phyloP scores from a whole-genome alignment of 2,329 filamentous ascomycete species.

The Cladosporium velox region DNA sequence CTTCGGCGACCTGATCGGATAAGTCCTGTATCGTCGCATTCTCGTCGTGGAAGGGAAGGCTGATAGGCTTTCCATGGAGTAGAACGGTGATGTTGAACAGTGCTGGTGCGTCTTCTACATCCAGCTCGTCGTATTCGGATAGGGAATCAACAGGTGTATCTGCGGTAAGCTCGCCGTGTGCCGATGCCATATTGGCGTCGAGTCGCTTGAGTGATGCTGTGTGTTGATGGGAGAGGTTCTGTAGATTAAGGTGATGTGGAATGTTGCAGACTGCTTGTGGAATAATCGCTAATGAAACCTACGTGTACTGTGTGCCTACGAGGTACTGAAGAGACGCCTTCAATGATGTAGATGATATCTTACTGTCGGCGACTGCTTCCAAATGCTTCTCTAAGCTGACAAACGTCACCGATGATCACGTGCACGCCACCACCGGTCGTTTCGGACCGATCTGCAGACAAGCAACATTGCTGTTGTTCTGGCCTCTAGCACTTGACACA shows the following conservation, averaged over 20 bases:
- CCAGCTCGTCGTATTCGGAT: conserved; percentile 11
- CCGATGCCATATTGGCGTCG: conserved; percentile 2
- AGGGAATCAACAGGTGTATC: conserved; percentile 1
- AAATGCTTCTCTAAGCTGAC: conserved; percentile 15
- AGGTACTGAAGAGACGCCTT: background rate
- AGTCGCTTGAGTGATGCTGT: background rate
- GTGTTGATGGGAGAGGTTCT: background rate
- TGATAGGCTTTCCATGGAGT: conserved; percentile 56
- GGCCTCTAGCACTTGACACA: background rate
- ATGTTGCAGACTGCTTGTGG: background rate
- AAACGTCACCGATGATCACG: conserved; percentile 11
- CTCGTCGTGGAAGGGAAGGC: conserved; percentile 47
- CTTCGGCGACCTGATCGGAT: conserved; percentile 57
- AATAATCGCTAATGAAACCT: background rate
- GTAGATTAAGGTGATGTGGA: background rate
- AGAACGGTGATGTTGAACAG: conserved; percentile 51
- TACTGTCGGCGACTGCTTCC: conserved; percentile 8
- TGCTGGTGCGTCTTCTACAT: conserved; percentile 6
- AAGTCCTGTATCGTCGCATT: conserved; percentile 60
- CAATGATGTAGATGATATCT: conserved; percentile 19
- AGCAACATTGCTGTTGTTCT: background rate
- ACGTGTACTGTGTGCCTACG: conserved; percentile 1
- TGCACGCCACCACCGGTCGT: conserved; percentile 1
- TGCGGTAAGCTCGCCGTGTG: background rate
- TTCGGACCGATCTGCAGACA: background rate